Evolutionary conservation across 1,139 yeast genomes (phyloP).

Genomic region (Yamadazyma dendronema): DNA sequence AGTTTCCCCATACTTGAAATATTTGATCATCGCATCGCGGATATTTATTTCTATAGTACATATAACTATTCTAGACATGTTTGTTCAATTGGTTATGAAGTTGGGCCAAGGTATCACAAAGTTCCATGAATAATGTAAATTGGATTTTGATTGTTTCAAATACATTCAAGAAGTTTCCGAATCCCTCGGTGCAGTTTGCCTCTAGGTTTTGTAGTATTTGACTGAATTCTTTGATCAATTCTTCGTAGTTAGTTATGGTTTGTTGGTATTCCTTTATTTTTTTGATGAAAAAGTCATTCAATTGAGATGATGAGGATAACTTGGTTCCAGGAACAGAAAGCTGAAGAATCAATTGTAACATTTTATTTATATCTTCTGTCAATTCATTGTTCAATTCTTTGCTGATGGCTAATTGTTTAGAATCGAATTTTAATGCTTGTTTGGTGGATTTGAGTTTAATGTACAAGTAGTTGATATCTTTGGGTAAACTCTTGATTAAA

Average conservation of each 20-base stretch:
- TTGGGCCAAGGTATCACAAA: conserved; percentile 87
- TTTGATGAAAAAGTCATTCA: conserved; percentile 46
- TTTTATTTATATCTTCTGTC: conserved; percentile 65
- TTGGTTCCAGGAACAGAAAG: conserved; percentile 67
- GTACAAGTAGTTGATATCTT: conserved; percentile 73
- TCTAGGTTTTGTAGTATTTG: conserved; percentile 44
- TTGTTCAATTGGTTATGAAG: conserved; percentile 61
- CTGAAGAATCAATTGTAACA: conserved; percentile 65
- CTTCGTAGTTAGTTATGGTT: conserved; percentile 68
- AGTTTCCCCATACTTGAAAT: conserved; percentile 12
- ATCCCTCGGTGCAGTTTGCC: conserved; percentile 43
- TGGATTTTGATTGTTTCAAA: conserved; percentile 76
- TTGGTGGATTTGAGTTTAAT: conserved; percentile 62
- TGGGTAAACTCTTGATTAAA: conserved; percentile 75
- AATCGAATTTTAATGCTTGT: conserved; percentile 58
- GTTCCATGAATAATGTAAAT: conserved; percentile 82
- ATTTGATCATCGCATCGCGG: background rate
- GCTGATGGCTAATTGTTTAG: conserved; percentile 33
- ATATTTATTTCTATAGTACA: conserved; percentile 4
- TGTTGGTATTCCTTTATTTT: conserved; percentile 68
- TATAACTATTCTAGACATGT: conserved; percentile 6
- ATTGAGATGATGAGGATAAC: conserved; percentile 52
- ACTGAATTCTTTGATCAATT: conserved; percentile 72
- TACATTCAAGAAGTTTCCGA: conserved; percentile 54
- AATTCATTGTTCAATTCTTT: conserved; percentile 54